phyloP scores from a whole-genome alignment of 2,329 filamentous ascomycete genomes.

The Dactylonectria macrodidyma region DNA sequence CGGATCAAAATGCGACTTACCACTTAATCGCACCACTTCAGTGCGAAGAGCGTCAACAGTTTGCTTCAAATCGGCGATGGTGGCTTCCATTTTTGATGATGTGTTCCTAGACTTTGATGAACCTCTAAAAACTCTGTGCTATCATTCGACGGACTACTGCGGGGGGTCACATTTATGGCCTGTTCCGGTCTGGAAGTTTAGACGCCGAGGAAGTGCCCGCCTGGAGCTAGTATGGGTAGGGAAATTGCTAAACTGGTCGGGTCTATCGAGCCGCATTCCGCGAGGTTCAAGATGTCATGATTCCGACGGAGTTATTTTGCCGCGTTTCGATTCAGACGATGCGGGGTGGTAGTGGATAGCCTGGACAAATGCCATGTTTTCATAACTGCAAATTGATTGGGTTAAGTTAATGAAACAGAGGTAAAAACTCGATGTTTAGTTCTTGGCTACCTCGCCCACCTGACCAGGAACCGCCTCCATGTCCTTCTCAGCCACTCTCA shows the following conservation, averaged over 20 bases:
- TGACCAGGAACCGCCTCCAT: not conserved
- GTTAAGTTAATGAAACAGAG: not conserved
- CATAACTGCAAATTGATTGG: not conserved
- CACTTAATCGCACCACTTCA: constrained; percentile 21
- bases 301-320: not conserved
- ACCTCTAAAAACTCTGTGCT: not conserved
- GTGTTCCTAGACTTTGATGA: constrained; percentile 5
- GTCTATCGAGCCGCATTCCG: not conserved
- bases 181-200: not conserved
- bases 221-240: not conserved
- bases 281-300: not conserved
- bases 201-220: not conserved
- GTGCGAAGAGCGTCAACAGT: constrained; percentile 11
- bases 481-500: not conserved
- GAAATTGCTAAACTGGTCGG: not conserved
- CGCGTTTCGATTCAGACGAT: not conserved
- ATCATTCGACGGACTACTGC: not conserved
- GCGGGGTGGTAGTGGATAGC: not conserved
- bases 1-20: not conserved
- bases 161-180: constrained; percentile 2
- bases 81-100: constrained; percentile 8
- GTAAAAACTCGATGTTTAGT: not conserved
- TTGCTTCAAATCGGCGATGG: constrained; percentile 5
- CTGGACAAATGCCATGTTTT: not conserved
- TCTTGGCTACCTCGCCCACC: not conserved